A percentile compares a stretch with the other conserved stretches of the same genome.
phyloP scores from a whole-genome alignment of 2,329 filamentous ascomycete genomes.

The Cladorrhinum sp. region DNA sequence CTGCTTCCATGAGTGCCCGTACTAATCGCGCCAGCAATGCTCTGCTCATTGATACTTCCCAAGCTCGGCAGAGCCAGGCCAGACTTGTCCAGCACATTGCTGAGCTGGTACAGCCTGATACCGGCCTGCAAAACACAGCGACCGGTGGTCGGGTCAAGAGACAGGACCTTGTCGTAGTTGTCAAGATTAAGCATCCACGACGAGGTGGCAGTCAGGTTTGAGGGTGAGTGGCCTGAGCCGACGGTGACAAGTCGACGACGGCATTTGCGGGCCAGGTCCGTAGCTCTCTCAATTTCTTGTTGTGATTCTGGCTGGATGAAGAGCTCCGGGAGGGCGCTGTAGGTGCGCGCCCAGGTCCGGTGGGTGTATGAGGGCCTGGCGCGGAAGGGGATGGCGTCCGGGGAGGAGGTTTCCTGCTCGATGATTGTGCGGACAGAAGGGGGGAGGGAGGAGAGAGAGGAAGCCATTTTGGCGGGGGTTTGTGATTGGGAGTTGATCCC shows the following conservation, averaged over 20 bases:
- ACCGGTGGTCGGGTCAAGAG: conserved; percentile 62
- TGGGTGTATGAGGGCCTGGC: conserved; percentile 71
- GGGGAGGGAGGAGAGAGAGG: conserved; percentile 18
- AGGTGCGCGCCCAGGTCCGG: conserved; percentile 93
- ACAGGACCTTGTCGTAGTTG: conserved; percentile 69
- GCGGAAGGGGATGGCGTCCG: conserved; percentile 66
- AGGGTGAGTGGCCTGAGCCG: conserved; percentile 91
- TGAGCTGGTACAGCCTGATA: conserved; percentile 74
- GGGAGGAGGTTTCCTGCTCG: conserved; percentile 9
- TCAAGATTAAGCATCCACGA: conserved; percentile 96
- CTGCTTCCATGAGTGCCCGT: conserved; percentile 94
- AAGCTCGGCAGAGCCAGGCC: conserved; percentile 87
- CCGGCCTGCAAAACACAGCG: conserved; percentile 81
- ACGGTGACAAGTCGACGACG: conserved; percentile 78
- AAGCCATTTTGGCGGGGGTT: conserved; percentile 9
- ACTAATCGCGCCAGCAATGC: conserved; percentile 84
- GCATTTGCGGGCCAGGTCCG: conserved; percentile 76
- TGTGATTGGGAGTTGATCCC: not conserved
- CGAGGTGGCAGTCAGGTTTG: conserved; percentile 85
- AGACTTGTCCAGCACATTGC: conserved; percentile 67
- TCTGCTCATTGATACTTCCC: conserved; percentile 93
- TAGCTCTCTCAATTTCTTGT: conserved; percentile 76
- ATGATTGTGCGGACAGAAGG: conserved; percentile 18
- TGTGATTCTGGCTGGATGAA: conserved; percentile 82
- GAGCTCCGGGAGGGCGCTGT: conserved; percentile 83